A percentile compares a stretch with the other conserved stretches of the same genome.
phyloP scores from a whole-genome alignment of 1,284 basidiomycete genomes.

The Puccinia horiana region DNA sequence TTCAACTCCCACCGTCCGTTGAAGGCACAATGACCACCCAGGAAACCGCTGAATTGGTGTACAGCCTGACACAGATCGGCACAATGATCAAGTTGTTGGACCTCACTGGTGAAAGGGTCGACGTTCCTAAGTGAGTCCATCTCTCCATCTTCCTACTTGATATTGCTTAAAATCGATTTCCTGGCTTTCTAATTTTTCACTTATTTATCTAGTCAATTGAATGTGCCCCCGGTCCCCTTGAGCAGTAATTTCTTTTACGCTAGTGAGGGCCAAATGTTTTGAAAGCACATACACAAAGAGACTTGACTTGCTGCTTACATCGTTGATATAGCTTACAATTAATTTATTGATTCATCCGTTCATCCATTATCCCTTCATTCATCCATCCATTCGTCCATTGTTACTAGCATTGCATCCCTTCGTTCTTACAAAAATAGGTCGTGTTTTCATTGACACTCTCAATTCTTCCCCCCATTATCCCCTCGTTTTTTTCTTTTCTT shows the following conservation, averaged over 20 bases:
- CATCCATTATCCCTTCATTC: background rate
- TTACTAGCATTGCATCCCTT: too few relatives aligned
- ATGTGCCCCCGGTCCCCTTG: slow-evolving; percentile 4
- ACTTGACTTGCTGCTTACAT: background rate
- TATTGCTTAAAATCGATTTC: background rate
- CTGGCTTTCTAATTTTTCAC: too few relatives aligned
- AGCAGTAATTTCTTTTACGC: slow-evolving; percentile 33
- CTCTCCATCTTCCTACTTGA: background rate
- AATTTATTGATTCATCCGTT: background rate
- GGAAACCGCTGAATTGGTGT: slow-evolving; percentile 79
- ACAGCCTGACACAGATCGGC: slow-evolving; percentile 83
- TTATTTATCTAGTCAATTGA: slow-evolving; percentile 12
- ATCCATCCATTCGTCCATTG: too few relatives aligned
- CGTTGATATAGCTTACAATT: background rate
- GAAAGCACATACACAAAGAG: background rate
- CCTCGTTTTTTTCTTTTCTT: too few relatives aligned
- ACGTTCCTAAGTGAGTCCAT: slow-evolving; percentile 66
- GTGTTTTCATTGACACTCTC: too few relatives aligned
- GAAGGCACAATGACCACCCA: slow-evolving; percentile 77
- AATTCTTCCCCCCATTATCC: too few relatives aligned
- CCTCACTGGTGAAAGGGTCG: slow-evolving; percentile 85
- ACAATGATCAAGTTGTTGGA: slow-evolving; percentile 90
- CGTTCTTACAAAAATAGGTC: too few relatives aligned
- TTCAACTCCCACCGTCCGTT: slow-evolving; percentile 61
- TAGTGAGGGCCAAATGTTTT: slow-evolving; percentile 18